Percentiles rank a stretch among this genome's conserved stretches.
Evolutionary conservation across 371 early-diverging fungal species (phyloP).

Genomic region (Circinella umbellata): DNA sequence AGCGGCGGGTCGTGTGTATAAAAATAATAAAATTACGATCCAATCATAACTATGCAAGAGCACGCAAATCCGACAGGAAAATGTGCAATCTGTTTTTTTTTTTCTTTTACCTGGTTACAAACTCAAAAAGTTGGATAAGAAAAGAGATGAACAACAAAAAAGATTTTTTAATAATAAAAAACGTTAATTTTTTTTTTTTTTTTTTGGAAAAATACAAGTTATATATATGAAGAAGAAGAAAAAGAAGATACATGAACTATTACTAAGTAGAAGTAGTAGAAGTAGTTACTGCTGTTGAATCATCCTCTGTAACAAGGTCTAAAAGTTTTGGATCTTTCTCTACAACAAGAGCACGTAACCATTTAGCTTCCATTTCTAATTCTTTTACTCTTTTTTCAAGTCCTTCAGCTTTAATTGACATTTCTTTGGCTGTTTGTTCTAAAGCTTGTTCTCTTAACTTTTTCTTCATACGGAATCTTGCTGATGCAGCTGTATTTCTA

Average conservation of each 20-base stretch:
- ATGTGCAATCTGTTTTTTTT: neutral
- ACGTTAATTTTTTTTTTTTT: too few species aligned
- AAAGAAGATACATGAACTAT: neutral
- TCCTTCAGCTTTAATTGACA: constrained; percentile 74
- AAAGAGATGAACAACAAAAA: neutral
- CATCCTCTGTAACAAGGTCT: neutral
- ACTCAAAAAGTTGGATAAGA: neutral
- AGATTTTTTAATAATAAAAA: too few species aligned
- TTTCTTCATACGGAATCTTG: constrained; percentile 94
- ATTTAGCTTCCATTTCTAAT: constrained; percentile 90
- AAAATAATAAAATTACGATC: neutral
- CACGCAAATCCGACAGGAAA: constrained; percentile 4
- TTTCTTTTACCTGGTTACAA: neutral
- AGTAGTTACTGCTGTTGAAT: too few species aligned
- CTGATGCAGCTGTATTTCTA: constrained; percentile 94
- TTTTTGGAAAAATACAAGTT: too few species aligned
- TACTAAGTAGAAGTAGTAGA: neutral
- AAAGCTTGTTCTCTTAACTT: constrained; percentile 86
- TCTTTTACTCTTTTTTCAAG: constrained; percentile 80
- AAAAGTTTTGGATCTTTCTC: constrained; percentile 69
- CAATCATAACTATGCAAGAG: neutral
- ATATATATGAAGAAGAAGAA: neutral
- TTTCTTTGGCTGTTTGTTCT: constrained; percentile 82
- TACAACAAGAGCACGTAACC: constrained; percentile 86
- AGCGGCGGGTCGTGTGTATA: too few species aligned